A percentile compares a stretch with the other conserved stretches of the same genome.
Evolutionary conservation across 129 eudicot species (phyloP).

Genomic region (Heracleum sosnowskyi): DNA sequence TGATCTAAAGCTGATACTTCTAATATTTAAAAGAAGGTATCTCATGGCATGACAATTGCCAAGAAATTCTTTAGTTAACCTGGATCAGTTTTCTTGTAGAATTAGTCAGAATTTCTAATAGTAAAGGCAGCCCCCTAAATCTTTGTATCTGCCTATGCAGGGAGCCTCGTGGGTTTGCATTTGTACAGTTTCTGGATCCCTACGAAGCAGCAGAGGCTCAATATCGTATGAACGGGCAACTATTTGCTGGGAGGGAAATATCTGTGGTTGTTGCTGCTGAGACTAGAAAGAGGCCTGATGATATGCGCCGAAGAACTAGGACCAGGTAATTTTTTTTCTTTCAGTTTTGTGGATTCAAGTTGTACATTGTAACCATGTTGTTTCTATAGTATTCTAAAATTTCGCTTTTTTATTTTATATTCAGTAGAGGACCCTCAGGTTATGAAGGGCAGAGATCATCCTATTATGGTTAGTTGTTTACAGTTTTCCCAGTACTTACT

Average conservation of each 20-base stretch:
- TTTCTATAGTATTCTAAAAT: background rate
- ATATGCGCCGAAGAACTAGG: conserved; percentile 63
- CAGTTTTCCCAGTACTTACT: background rate
- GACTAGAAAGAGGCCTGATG: conserved; percentile 64
- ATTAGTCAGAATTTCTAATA: background rate
- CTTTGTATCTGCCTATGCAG: conserved; percentile 23
- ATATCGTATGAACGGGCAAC: conserved; percentile 55
- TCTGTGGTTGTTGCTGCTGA: conserved; percentile 69
- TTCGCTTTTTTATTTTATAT: background rate
- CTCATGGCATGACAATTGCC: conserved; percentile 8
- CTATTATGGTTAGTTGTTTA: conserved; percentile 27
- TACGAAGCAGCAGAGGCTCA: conserved; percentile 73
- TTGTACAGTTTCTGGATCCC: conserved; percentile 72
- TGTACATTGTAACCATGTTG: background rate
- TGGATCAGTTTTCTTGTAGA: conserved; percentile 14
- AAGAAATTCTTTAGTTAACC: conserved; percentile 8
- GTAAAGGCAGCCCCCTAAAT: background rate
- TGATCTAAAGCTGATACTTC: conserved; percentile 26
- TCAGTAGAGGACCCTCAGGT: conserved; percentile 45
- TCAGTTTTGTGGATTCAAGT: background rate
- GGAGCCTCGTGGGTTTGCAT: conserved; percentile 82
- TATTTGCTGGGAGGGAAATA: conserved; percentile 73
- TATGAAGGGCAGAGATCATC: conserved; percentile 42
- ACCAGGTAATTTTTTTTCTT: conserved; percentile 27
- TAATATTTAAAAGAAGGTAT: conserved; percentile 26